Conservation (phyloP, 345 rosid genomes). For the Citropsis articulata region DNA sequence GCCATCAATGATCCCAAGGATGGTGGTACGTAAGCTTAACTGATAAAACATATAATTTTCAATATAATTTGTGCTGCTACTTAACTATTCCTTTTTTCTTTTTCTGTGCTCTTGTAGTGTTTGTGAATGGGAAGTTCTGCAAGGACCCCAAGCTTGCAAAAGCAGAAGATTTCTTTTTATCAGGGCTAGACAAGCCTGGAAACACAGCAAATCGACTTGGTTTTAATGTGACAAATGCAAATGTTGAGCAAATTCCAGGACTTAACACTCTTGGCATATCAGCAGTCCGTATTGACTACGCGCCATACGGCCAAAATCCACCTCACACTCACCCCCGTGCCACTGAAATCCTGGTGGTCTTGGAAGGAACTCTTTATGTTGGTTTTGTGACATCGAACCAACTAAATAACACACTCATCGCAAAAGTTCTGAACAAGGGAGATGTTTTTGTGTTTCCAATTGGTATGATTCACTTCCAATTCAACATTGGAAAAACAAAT, state of each 20-base stretch:
- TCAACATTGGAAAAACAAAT: constrained; percentile 23
- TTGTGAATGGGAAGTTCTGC: constrained; percentile 36
- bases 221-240: constrained; percentile 2
- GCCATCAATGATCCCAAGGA: constrained; percentile 15
- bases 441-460: constrained; percentile 36
- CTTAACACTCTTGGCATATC: constrained; percentile 36
- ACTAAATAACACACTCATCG: constrained; percentile 8
- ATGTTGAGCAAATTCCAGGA: constrained; percentile 22
- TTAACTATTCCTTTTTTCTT: neutral
- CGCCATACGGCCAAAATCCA: constrained; percentile 26
- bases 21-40: neutral
- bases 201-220: constrained; percentile 14
- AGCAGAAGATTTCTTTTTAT: constrained; percentile 25
- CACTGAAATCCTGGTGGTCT: constrained; percentile 17
- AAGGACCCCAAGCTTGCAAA: constrained; percentile 29
- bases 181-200: constrained; percentile 16
- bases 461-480: constrained; percentile 32
- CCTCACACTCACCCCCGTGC: constrained; percentile 33
- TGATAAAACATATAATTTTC: too few relatives aligned
- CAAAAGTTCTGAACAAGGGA: constrained; percentile 22
- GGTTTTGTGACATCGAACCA: constrained; percentile 27
- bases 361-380: constrained; percentile 18
- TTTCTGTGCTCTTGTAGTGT: constrained; percentile 2
- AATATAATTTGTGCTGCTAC: too few relatives aligned
- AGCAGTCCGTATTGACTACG: constrained; percentile 26